phyloP scores from a whole-genome alignment of 768 basidiomycete genomes.

The Mycena polygramma region DNA sequence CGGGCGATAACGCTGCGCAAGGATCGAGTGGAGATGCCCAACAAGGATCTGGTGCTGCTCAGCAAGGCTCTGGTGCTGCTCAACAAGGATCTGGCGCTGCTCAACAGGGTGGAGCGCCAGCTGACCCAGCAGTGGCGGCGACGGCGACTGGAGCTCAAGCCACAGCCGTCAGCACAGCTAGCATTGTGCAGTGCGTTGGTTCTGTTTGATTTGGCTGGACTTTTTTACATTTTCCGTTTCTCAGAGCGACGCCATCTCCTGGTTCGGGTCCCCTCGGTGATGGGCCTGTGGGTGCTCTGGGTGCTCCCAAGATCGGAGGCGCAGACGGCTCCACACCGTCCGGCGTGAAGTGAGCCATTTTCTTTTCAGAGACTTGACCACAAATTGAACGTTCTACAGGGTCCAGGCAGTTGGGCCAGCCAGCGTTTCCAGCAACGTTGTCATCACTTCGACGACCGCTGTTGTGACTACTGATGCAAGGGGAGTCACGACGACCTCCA shows the following conservation, averaged over 20 bases:
- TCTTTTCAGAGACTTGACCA: not conserved
- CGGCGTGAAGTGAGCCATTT: not conserved
- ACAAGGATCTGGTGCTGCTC: no score
- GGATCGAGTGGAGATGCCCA: not conserved
- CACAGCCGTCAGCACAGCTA: not conserved
- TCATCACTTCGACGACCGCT: not conserved
- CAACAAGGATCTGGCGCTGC: constrained; percentile 3
- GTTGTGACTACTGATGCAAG: not conserved
- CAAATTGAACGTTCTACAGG: not conserved
- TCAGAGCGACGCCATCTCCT: not conserved
- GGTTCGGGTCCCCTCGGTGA: no score
- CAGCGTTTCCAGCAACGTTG: not conserved
- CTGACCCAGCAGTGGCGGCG: no score
- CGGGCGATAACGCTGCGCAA: not conserved
- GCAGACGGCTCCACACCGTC: not conserved
- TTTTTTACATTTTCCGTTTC: not conserved
- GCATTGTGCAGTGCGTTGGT: no score
- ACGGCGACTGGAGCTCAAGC: no score
- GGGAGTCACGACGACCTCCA: not conserved
- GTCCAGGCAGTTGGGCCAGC: not conserved
- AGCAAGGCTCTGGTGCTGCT: no score
- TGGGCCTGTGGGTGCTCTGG: no score
- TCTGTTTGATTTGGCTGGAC: not conserved
- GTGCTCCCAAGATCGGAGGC: constrained; percentile 1
- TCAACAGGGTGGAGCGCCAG: not conserved